Base-by-base conservation (phyloP, 192 early-diverging fungal species). In the Coemansia sp. region DNA sequence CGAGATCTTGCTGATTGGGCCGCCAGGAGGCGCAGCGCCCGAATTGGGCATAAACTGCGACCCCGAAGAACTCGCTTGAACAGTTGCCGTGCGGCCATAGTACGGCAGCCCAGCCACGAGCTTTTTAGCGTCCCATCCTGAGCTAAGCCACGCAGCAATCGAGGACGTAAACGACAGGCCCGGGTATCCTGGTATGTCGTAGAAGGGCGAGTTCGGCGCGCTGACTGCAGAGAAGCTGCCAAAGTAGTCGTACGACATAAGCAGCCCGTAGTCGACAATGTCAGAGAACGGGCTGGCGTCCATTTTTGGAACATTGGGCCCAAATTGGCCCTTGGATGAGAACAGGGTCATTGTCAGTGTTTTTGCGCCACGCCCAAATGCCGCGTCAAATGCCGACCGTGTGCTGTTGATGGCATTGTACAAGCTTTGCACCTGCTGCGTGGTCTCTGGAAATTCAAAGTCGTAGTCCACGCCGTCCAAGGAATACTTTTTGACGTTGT, bases 221-320 rank as follows among this genome's bases (percentile, higher is more conserved):
- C 88, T 61, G 44, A 72, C 54, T 69, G 52, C 33, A 47, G 82
- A 88, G 86, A 89, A 67, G 85, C 76, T 57, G n/a, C 89, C 88
- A 70, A 88, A 76, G 49, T 80, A 87, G 79, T 90, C 91, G 69
- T 93, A 92, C 16, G 86, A 87, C 91, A 93, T 93, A 15, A 95
- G 67, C 62, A 91, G 88, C 38, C 92, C 87, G 44, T 85, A 87
- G 74, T 89, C 83, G 16, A 95, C 82, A 29, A 88, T 71, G 60
- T 88, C 84, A 20, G 87, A 87, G 75, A 88, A 91, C 7, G 75
- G 84, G 68, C 79, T 85, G 40, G 90, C 83, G 33, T 91, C 83
- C 5, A 71, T 71, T 60, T 88, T 59, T 20, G 76, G 69, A 0
- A 88, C 84, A 36, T 67, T 82, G 59, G 66, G 86, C 51, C 66